Evolutionary conservation across 495 filamentous ascomycete species (phyloP).

Genomic region (Aspergillus affinis): DNA sequence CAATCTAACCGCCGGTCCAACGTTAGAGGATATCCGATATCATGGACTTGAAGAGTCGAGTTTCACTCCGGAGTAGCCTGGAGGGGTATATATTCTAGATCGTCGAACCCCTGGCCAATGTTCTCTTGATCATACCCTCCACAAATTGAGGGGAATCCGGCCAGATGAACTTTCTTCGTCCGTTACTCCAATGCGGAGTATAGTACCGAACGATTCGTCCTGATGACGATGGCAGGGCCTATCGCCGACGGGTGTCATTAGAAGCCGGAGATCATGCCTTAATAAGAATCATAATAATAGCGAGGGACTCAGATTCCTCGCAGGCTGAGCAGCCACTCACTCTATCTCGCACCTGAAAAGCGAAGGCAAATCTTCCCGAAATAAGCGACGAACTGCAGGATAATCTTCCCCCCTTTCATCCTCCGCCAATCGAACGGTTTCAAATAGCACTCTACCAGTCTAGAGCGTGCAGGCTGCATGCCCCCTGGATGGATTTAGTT

Average conservation of each 20-base stretch:
- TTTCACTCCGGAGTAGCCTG: neutral
- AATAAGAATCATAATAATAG: neutral
- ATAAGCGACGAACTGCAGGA: conserved; percentile 14
- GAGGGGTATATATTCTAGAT: neutral
- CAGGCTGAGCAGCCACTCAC: neutral
- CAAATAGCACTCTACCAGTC: conserved; percentile 14
- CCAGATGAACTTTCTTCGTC: neutral
- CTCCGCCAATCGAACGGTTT: conserved; percentile 26
- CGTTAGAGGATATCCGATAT: too few relatives aligned
- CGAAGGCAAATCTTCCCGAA: conserved; percentile 5
- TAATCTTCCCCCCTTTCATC: conserved; percentile 9
- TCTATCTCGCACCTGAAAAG: conserved; percentile 6
- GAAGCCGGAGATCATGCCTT: neutral
- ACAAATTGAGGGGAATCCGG: neutral
- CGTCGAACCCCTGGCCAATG: neutral
- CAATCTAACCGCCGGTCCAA: conserved; percentile 2
- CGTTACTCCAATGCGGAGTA: too few relatives aligned
- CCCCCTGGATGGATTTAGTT: conserved; percentile 20
- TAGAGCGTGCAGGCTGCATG: conserved; percentile 21
- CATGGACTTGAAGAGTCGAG: too few relatives aligned
- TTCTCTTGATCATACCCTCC: neutral
- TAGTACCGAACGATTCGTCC: too few relatives aligned
- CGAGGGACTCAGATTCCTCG: neutral
- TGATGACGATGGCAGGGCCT: neutral
- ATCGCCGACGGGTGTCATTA: neutral